phyloP scores from a whole-genome alignment of 176 grass and related monocot genomes.

The Oryza brachyantha region DNA sequence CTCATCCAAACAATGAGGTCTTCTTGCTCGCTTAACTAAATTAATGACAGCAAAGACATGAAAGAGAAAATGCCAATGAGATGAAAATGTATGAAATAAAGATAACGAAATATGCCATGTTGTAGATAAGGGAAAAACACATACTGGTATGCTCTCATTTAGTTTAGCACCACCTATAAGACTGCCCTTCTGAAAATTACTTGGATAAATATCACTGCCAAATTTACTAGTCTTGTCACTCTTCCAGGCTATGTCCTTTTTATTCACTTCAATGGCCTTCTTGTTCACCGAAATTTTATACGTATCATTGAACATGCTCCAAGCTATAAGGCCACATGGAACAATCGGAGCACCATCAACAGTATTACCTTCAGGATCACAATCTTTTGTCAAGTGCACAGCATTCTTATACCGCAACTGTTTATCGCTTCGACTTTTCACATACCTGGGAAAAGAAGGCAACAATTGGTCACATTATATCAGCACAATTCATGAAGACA shows the following conservation, averaged over 20 bases:
- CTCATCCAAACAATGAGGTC: conserved; percentile 99
- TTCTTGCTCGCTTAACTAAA: conserved; percentile 91
- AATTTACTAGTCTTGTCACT: conserved; percentile 77
- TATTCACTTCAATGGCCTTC: conserved; percentile 57
- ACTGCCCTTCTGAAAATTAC: conserved; percentile 75
- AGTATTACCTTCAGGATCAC: conserved; percentile 57
- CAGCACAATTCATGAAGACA: not conserved
- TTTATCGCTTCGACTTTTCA: conserved; percentile 83
- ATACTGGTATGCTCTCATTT: conserved; percentile 85
- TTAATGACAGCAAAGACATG: conserved; percentile 1
- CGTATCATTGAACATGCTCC: conserved; percentile 94
- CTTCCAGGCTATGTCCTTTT: conserved; percentile 85
- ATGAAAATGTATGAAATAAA: conserved; percentile 3
- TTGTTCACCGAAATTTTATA: conserved; percentile 55
- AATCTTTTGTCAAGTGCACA: conserved; percentile 49
- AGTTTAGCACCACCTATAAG: conserved; percentile 81
- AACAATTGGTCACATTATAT: conserved; percentile 7
- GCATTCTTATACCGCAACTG: conserved; percentile 45
- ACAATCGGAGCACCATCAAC: conserved; percentile 58
- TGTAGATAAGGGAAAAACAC: conserved; percentile 21
- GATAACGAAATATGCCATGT: not conserved
- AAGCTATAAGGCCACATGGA: conserved; percentile 91
- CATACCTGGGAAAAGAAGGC: conserved; percentile 54
- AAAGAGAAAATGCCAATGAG: not conserved
- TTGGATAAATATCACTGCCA: conserved; percentile 82